Conservation (phyloP, 257 asterid species). For the Solanum arcanum region DNA sequence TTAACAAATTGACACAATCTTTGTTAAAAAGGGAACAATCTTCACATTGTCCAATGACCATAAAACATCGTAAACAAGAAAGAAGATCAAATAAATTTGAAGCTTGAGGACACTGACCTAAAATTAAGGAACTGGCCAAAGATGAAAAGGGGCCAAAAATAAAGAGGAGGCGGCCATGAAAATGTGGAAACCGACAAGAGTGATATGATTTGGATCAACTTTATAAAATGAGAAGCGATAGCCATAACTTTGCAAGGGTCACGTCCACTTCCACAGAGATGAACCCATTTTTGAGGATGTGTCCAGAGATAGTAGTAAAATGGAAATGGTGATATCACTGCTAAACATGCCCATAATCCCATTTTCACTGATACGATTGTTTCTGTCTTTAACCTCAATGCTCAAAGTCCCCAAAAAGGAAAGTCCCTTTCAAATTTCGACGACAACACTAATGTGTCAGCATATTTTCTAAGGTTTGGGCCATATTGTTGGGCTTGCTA, state of each 20-base stretch:
- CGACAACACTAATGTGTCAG: neutral
- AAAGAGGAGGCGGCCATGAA: constrained; percentile 91
- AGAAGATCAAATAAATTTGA: neutral
- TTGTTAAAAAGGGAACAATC: neutral
- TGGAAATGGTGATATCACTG: constrained; percentile 80
- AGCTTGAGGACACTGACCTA: constrained; percentile 34
- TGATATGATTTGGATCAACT: constrained; percentile 56
- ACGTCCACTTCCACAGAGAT: constrained; percentile 63
- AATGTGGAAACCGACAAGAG: constrained; percentile 56
- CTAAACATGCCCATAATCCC: constrained; percentile 62
- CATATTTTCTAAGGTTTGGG: neutral
- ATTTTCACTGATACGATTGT: constrained; percentile 5
- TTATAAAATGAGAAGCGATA: constrained; percentile 52
- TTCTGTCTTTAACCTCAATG: neutral
- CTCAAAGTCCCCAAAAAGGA: neutral
- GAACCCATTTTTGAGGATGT: constrained; percentile 70
- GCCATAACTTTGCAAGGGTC: constrained; percentile 83
- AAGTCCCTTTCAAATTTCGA: neutral
- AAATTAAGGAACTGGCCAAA: constrained; percentile 84
- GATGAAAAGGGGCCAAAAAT: constrained; percentile 73
- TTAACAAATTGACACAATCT: neutral
- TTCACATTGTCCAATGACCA: neutral
- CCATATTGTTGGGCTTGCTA: neutral
- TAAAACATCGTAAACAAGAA: neutral
- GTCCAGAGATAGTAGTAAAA: constrained; percentile 80